A percentile compares a stretch with the other conserved stretches of the same genome.
phyloP scores from a whole-genome alignment of 345 rosid species.

The Eutrema japonicum region DNA sequence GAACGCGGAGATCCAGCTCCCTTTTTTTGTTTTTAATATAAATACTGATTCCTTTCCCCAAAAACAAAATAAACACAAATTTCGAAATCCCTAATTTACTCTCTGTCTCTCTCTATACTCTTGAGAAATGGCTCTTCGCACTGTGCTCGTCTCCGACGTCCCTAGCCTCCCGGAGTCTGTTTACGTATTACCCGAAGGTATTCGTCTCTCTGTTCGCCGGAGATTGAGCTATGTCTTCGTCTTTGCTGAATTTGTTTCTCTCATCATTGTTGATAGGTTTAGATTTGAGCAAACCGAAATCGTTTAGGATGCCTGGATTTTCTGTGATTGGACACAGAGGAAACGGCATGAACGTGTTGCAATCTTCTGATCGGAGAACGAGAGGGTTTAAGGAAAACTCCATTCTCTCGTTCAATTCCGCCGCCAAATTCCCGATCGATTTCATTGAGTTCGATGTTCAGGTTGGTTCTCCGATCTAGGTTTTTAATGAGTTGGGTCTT shows the following conservation, averaged over 20 bases:
- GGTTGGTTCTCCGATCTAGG: conserved; percentile 51
- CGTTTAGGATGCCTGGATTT: conserved; percentile 62
- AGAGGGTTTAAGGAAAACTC: conserved; percentile 79
- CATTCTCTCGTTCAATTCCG: conserved; percentile 72
- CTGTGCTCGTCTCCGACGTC: conserved; percentile 83
- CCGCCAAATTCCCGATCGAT: conserved; percentile 74
- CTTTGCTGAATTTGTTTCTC: not conserved
- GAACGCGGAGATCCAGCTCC: conserved; percentile 39
- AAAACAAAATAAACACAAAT: not conserved
- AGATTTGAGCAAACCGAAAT: conserved; percentile 46
- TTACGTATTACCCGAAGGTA: conserved; percentile 39
- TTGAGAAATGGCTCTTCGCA: conserved; percentile 71
- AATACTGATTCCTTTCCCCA: not conserved
- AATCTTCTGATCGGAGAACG: conserved; percentile 66
- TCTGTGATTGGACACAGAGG: conserved; percentile 90
- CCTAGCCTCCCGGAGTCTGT: conserved; percentile 66
- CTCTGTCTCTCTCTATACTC: conserved; percentile 1
- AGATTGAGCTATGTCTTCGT: not conserved
- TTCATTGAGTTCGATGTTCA: conserved; percentile 98
- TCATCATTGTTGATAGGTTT: conserved; percentile 1
- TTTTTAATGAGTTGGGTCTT: not conserved
- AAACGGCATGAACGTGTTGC: conserved; percentile 80
- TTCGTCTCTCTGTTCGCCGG: conserved; percentile 17
- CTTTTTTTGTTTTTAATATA: conserved; percentile 1
- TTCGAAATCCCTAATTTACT: conserved; percentile 22